Evolutionary conservation across 2,329 filamentous ascomycete genomes (phyloP).

Genomic region (Alternaria postmessia): DNA sequence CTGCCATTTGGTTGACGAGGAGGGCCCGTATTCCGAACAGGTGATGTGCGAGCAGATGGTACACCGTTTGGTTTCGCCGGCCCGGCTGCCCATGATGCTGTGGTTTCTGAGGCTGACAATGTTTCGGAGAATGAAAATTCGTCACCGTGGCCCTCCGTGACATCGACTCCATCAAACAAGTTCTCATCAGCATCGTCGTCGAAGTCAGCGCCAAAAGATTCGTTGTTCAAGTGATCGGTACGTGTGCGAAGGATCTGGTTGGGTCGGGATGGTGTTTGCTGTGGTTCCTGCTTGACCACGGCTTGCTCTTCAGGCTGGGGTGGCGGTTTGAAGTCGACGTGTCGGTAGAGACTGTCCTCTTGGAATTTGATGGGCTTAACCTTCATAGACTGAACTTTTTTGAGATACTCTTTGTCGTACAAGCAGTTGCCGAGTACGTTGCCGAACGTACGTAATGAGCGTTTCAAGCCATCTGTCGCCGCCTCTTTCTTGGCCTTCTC

Average conservation of each 20-base stretch:
- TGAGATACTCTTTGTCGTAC: constrained; percentile 94
- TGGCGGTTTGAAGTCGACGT: constrained; percentile 72
- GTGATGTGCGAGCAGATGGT: constrained; percentile 32
- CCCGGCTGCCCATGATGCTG: constrained; percentile 21
- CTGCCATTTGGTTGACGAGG: constrained; percentile 32
- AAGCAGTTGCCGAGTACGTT: constrained; percentile 98
- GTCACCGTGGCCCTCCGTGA: constrained; percentile 71
- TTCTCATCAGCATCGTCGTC: constrained; percentile 66
- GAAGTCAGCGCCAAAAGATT: constrained; percentile 53
- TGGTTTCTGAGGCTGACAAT: constrained; percentile 25
- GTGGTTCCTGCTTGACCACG: constrained; percentile 39
- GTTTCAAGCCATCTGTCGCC: constrained; percentile 91
- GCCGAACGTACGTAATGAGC: constrained; percentile 88
- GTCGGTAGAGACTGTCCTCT: constrained; percentile 80
- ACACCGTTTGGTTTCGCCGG: constrained; percentile 26
- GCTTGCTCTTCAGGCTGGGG: constrained; percentile 44
- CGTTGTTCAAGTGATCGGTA: constrained; percentile 44
- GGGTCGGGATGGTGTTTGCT: constrained; percentile 32
- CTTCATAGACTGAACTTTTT: constrained; percentile 90
- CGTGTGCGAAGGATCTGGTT: constrained; percentile 37
- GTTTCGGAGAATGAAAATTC: constrained; percentile 42
- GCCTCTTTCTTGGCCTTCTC: constrained; percentile 99
- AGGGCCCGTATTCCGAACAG: constrained; percentile 28
- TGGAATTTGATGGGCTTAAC: constrained; percentile 79
- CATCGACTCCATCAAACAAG: constrained; percentile 64